Base-by-base conservation (phyloP, 148 eudicot genomes). In the Cornus controversa region DNA sequence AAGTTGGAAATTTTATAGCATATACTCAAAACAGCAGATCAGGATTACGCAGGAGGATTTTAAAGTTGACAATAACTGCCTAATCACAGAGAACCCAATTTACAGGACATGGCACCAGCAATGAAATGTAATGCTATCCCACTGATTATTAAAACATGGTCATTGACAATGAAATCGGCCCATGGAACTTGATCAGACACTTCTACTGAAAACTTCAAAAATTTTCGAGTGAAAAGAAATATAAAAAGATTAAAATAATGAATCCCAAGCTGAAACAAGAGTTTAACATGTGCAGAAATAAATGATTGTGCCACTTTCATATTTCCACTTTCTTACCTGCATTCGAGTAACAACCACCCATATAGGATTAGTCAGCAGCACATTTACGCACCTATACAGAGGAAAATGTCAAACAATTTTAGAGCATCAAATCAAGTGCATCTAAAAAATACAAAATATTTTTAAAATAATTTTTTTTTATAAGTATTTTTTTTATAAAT, bases 341-440 rank as follows among this genome's bases (percentile, higher is more conserved):
- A 96, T 93, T 76, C 98, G 97, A 27, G 94, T 96, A 79, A 93
- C 99, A 69, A 96, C 84, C 62, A 96, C 89, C 99, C 99, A 96
- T 82, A 96, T 93, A 53, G 99, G 99, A 91, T 91, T 96, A 27
- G 99, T 96, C 87, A 96, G 84, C 86, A 96, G 87, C 84, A 96
- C 99, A 87, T 96, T 96, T 42, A 85, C 86, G 81, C 94, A 91
- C 91, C 99, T 96, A 76, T 10, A 78, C 4, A 77, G 65, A 75
- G 75, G 27, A 60, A 28, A 15, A 36, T 10, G 62, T 68, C 80
- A 71, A 69, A 26, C 29, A 66, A 76, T 60, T 29, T 20, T 22
- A 22, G 45, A 37, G 24, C 8, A 25, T 42, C 50, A 9, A 66
- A 6, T 75, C 62, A 75, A 0, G 6, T 10, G 24, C 70, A 75